Conservation (phyloP, 1,284 basidiomycete genomes). For the Trichosporon asahii region DNA sequence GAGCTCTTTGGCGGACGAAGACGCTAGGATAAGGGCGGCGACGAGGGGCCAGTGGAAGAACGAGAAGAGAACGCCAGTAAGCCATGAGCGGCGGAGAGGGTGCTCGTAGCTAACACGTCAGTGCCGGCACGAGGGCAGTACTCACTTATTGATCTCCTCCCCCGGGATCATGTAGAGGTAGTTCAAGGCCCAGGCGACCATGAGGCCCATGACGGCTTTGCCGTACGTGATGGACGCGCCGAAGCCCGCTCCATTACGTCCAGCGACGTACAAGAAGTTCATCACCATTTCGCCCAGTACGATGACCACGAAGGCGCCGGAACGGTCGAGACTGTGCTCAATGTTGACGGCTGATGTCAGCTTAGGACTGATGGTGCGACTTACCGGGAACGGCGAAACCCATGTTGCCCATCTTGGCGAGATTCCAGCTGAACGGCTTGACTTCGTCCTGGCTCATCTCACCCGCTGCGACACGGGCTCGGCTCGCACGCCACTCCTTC, state of each 20-base stretch:
- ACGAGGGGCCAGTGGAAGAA: slow-evolving; percentile 51
- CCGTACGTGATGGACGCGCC: slow-evolving; percentile 42
- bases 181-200: slow-evolving; percentile 53
- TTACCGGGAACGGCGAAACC: slow-evolving; percentile 33
- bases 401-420: slow-evolving; percentile 24
- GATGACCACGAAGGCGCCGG: slow-evolving; percentile 50
- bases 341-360: slow-evolving; percentile 48
- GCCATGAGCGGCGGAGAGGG: slow-evolving; percentile 50
- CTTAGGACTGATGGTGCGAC: slow-evolving; percentile 26
- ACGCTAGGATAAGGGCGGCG: slow-evolving; percentile 48
- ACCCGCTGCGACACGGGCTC: background rate
- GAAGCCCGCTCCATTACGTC: slow-evolving; percentile 26
- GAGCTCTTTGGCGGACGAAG: slow-evolving; percentile 45
- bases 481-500: background rate
- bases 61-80: slow-evolving; percentile 47
- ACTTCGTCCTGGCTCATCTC: background rate
- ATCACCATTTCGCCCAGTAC: slow-evolving; percentile 42
- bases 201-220: slow-evolving; percentile 47
- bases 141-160: slow-evolving; percentile 35
- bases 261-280: slow-evolving; percentile 22
- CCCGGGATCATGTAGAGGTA: slow-evolving; percentile 43
- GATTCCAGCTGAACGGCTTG: slow-evolving; percentile 9
- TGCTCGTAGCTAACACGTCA: slow-evolving; percentile 43
- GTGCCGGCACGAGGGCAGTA: background rate
- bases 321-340: slow-evolving; percentile 52